phyloP scores from a whole-genome alignment of 1,284 basidiomycete genomes.

The Malassezia vespertilionis region DNA sequence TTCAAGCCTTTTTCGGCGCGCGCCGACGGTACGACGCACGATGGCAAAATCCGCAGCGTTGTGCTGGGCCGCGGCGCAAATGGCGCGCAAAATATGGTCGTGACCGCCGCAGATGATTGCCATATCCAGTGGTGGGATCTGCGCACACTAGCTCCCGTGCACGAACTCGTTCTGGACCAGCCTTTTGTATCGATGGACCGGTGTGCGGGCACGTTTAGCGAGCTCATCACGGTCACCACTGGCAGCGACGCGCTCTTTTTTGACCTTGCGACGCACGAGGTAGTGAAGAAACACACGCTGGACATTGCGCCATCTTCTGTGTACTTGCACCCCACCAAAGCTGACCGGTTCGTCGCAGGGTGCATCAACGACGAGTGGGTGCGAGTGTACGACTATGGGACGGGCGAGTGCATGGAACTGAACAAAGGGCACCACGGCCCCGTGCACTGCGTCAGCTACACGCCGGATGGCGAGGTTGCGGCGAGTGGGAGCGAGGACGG shows the following conservation, averaged over 20 bases:
- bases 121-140: conserved; percentile 94
- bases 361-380: conserved; percentile 88
- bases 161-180: conserved; percentile 62
- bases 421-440: conserved; percentile 96
- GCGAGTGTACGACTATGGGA: conserved; percentile 70
- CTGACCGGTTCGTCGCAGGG: conserved; percentile 88
- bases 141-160: conserved; percentile 62
- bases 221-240: conserved; percentile 75
- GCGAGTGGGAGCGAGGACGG: conserved; percentile 77
- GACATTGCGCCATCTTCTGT: conserved; percentile 65
- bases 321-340: conserved; percentile 74
- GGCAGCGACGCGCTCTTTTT: conserved; percentile 81
- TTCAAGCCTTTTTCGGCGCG: conserved; percentile 52
- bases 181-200: conserved; percentile 84
- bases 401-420: conserved; percentile 78
- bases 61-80: conserved; percentile 61
- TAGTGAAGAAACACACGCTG: conserved; percentile 29
- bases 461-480: conserved; percentile 95
- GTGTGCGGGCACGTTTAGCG: conserved; percentile 62
- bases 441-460: conserved; percentile 83
- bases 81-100: conserved; percentile 57
- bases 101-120: conserved; percentile 84
- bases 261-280: conserved; percentile 48
- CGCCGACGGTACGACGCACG: conserved; percentile 53
- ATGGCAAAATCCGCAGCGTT: conserved; percentile 79